phyloP scores from a whole-genome alignment of 2,329 filamentous ascomycete genomes.

The Sporothrix curviconia region DNA sequence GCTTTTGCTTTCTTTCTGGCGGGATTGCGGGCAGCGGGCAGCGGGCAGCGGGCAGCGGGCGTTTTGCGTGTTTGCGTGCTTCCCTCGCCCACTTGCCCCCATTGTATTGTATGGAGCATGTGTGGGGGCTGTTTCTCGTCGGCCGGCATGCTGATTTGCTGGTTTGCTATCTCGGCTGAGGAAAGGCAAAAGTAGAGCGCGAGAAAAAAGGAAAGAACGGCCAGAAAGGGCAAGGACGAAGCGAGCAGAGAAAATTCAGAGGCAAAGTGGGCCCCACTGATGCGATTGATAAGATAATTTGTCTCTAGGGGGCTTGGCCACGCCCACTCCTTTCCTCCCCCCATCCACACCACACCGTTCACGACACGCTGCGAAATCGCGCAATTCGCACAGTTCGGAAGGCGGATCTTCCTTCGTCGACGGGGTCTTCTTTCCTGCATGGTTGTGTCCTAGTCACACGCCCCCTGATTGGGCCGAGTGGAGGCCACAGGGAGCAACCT shows the following conservation, averaged over 20 bases:
- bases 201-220: constrained; percentile 1
- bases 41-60: too few relatives aligned
- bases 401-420: background rate
- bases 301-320: constrained; percentile 8
- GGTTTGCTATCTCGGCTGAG: constrained; percentile 6
- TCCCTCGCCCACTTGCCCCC: constrained; percentile 1
- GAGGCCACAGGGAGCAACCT: constrained; percentile 1
- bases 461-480: constrained; percentile 10
- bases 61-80: background rate
- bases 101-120: constrained; percentile 4
- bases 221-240: constrained; percentile 6
- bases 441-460: too few relatives aligned
- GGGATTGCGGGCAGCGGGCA: too few relatives aligned
- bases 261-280: constrained; percentile 15
- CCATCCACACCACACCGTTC: background rate
- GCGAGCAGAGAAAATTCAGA: background rate
- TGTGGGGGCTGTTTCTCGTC: background rate
- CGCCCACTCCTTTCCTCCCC: background rate
- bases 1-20: too few relatives aligned
- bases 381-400: constrained; percentile 13
- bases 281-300: constrained; percentile 28
- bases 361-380: constrained; percentile 13
- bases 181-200: background rate
- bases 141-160: constrained; percentile 11
- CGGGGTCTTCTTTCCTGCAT: too few relatives aligned